phyloP scores from a whole-genome alignment of 768 basidiomycete genomes.

The Candolleomyces aberdarensis region DNA sequence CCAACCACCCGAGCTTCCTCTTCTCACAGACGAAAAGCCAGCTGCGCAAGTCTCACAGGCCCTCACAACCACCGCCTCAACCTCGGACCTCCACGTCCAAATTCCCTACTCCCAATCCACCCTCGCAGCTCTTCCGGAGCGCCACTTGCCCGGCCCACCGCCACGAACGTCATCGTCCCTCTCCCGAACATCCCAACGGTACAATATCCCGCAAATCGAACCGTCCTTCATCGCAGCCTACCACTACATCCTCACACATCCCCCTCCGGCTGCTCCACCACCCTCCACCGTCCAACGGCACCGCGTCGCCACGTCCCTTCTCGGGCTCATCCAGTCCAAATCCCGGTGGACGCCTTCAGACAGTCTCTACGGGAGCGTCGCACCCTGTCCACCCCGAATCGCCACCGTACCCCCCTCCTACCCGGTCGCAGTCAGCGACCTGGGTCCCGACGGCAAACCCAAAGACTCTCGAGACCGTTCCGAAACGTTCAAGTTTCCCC shows the following conservation, averaged over 20 bases:
- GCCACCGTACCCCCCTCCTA: constrained; percentile 64
- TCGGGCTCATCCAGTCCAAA: constrained; percentile 51
- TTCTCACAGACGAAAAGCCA: constrained; percentile 27
- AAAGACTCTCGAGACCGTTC: constrained; percentile 25
- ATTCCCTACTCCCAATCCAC: constrained; percentile 75
- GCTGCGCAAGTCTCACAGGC: constrained; percentile 40
- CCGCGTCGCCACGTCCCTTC: constrained; percentile 71
- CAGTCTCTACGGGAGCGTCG: constrained; percentile 57
- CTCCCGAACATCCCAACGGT: constrained; percentile 20
- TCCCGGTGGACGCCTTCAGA: constrained; percentile 70
- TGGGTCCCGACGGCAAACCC: constrained; percentile 16
- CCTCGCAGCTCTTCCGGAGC: constrained; percentile 59
- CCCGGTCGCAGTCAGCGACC: constrained; percentile 45
- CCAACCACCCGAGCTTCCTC: constrained; percentile 32
- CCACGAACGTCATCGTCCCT: constrained; percentile 20
- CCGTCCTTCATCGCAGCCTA: constrained; percentile 66
- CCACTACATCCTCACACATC: constrained; percentile 75
- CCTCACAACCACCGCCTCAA: constrained; percentile 41
- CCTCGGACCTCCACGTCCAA: constrained; percentile 68
- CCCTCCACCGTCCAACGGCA: constrained; percentile 62
- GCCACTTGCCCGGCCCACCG: constrained; percentile 59
- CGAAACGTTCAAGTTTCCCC: constrained; percentile 50
- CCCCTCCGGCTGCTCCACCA: constrained; percentile 45
- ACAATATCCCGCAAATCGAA: constrained; percentile 55
- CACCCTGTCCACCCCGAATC: constrained; percentile 60